Evolutionary conservation across 768 basidiomycete genomes (phyloP), one percentile per base, ranked within the genome.

Genomic region (Leccinum disarticulatum): DNA sequence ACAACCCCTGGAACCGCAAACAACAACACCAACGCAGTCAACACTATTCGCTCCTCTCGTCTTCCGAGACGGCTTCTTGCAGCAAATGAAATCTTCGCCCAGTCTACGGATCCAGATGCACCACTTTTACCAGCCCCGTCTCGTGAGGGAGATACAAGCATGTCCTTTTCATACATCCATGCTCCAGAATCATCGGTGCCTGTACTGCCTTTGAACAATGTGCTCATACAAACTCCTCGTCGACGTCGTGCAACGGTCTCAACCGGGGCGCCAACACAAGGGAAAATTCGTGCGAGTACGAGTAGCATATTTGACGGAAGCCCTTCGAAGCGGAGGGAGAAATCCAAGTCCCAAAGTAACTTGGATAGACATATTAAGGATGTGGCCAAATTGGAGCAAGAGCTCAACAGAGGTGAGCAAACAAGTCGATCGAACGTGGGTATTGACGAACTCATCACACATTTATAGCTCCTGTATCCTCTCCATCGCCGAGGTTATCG

Each of bases 21-120:
- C 54, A 60, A 54, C 6, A 59, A 38, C 4, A 63, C 38, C 11
- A 64, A 59, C 53, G 36, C 55, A 19, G 36, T 56, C 15, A 57
- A 58, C 15, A 55, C 61, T 9, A 60, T 62, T 17, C 65, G 66
- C 17, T 62, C 71, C 2, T 78, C 81, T 22, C 83, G 86, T 22
- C 73, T 85, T n/a, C 86, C 87, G 6, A 84, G 85, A 61, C 84
- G 80, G 52, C 75, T 84, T 48, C 80, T 86, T 19, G 79, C 86
- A 30, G 88, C 87, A 1, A 88, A 82, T 66, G 81, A 91, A 70
- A 90, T 93, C 28, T 90, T 91, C 66, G 71, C 78, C 0, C 77
- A 83, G 51, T 51, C 63, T 17, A 56, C 47, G 13, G 56, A 64
- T 50, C 59, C 55, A 19, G 47, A 58, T 53, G 63, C 59, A 47